Evolutionary conservation across 306 rosid species (phyloP).

Genomic region (Vigna nakashimae): DNA sequence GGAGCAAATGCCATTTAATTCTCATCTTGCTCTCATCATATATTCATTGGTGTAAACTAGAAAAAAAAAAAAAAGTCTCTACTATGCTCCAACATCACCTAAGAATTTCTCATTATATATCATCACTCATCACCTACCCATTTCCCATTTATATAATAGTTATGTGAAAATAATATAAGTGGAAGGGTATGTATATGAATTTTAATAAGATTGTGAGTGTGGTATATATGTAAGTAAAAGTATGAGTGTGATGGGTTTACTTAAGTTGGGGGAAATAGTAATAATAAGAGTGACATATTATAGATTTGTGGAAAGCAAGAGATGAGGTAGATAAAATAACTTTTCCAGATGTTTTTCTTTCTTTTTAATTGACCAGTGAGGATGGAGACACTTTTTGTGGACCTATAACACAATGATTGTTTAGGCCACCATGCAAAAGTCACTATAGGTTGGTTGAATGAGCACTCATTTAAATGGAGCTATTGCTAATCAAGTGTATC

Average conservation of each 20-base stretch:
- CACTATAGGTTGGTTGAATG: slow-evolving; percentile 36
- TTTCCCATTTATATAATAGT: background rate
- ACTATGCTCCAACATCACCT: background rate
- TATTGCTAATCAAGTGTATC: slow-evolving; percentile 16
- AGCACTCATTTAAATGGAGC: slow-evolving; percentile 44
- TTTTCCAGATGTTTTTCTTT: slow-evolving; percentile 36
- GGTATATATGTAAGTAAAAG: background rate
- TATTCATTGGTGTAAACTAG: background rate
- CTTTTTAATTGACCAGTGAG: slow-evolving; percentile 35
- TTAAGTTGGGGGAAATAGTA: slow-evolving; percentile 22
- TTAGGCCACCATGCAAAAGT: slow-evolving; percentile 52
- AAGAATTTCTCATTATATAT: background rate
- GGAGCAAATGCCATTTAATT: slow-evolving; percentile 36
- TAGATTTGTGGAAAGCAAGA: slow-evolving; percentile 19
- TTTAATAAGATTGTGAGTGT: background rate
- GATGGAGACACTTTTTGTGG: slow-evolving; percentile 43
- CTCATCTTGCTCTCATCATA: background rate
- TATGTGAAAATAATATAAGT: too few relatives aligned
- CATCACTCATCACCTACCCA: background rate
- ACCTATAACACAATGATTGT: slow-evolving; percentile 46
- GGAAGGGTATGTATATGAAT: too few relatives aligned
- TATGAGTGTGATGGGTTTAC: slow-evolving; percentile 2
- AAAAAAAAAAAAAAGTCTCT: background rate
- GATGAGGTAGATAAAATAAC: slow-evolving; percentile 39
- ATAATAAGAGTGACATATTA: background rate